Evolutionary conservation across 2,329 filamentous ascomycete genomes (phyloP).

Genomic region (Cladophialophora carrionii): DNA sequence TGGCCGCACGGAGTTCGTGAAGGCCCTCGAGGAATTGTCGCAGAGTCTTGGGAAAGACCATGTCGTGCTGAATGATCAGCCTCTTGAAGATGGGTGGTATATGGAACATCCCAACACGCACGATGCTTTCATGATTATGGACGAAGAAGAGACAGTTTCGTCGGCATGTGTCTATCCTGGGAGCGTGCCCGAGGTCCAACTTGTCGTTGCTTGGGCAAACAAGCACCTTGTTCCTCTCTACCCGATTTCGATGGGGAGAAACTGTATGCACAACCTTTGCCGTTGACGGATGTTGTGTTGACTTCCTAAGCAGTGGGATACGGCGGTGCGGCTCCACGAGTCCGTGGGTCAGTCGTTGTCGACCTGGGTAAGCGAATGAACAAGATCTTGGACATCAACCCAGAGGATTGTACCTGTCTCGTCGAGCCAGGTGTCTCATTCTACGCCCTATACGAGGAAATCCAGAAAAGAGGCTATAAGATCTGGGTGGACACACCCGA

Average conservation of each 20-base stretch:
- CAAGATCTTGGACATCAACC: slow-evolving; percentile 45
- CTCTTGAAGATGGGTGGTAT: slow-evolving; percentile 44
- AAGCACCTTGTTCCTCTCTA: slow-evolving; percentile 44
- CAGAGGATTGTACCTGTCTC: slow-evolving; percentile 46
- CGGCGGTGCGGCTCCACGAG: slow-evolving; percentile 50
- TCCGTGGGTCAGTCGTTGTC: slow-evolving; percentile 50
- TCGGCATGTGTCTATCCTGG: slow-evolving; percentile 48
- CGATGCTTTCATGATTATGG: slow-evolving; percentile 50
- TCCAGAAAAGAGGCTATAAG: slow-evolving; percentile 45
- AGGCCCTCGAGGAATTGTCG: slow-evolving; percentile 33
- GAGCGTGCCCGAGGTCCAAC: slow-evolving; percentile 44
- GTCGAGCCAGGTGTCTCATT: slow-evolving; percentile 53
- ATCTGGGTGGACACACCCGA: slow-evolving; percentile 49
- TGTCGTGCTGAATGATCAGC: slow-evolving; percentile 36
- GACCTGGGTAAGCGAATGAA: slow-evolving; percentile 52
- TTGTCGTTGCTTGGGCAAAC: slow-evolving; percentile 43
- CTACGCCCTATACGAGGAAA: slow-evolving; percentile 46
- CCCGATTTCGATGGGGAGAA: slow-evolving; percentile 37
- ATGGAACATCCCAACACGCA: slow-evolving; percentile 45
- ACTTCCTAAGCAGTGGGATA: slow-evolving; percentile 42
- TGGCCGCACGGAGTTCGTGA: slow-evolving; percentile 24
- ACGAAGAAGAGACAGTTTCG: slow-evolving; percentile 50
- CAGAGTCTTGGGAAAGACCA: slow-evolving; percentile 30
- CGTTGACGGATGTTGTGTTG: background rate
- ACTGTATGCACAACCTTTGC: background rate